Evolutionary conservation across 2,329 filamentous ascomycete genomes (phyloP), one percentile per base, ranked within the genome.

Genomic region (Aspergillus sp.): DNA sequence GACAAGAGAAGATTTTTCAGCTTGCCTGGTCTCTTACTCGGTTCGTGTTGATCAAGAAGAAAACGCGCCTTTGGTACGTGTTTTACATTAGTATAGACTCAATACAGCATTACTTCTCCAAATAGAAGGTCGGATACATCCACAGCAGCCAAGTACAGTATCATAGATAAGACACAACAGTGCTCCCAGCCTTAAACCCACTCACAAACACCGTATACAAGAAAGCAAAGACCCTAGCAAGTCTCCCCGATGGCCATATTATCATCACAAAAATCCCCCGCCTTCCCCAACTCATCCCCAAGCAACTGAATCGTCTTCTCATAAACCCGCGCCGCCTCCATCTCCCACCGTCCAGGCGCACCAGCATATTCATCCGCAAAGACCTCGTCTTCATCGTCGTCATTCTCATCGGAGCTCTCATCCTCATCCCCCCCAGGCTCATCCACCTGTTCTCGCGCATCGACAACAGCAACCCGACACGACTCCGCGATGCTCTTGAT

Each of bases 401-500:
- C 73, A 24, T 63, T 71, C 8, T 74, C 72, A 30, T 61, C 64
- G 44, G 69, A 65, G 11, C 60, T 63, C 22, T 66, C 64, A 2
- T 52, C 71, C 17, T 73, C 70, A 40, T 72, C 70, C 14, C 73
- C 72, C 7, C 67, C 64, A 2, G 72, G 71, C 2, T 76, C 74
- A 30, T 76, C 73, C 14, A 77, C 73, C 45, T 74, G 69, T 52
- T 80, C 80, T 49, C 75, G 77, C 54, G 85, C 80, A 53, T 89
- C 84, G 1, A 90, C 82, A 52, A 93, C 83, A 4, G 83, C 71
- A 7, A 90, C 74, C 22, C 92, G 80, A 14, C 88, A 89, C 58
- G 86, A 82, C 65, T 95, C 89, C 0, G 91, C 88, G 26, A 95
- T 75, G 64, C 89, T 89, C 65, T 89, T 87, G 58, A 92, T 87